Percentiles rank a stretch among this genome's conserved stretches.
Conservation (phyloP, 2,329 filamentous ascomycete species). For the Pseudogymnoascus sp. region DNA sequence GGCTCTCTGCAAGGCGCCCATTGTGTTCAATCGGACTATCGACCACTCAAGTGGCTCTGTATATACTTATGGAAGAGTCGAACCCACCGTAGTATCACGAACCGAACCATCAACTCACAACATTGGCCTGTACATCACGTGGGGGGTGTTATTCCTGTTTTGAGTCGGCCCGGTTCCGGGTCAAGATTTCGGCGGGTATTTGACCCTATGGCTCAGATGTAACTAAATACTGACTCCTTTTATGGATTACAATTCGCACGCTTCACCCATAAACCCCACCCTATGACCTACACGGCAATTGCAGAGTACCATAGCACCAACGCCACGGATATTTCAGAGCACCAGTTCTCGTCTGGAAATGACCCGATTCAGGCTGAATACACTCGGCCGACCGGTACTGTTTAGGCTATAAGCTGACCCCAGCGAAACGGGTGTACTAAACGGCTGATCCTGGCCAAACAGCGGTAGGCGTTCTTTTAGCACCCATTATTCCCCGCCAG, state of each 20-base stretch:
- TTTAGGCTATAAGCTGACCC: background rate
- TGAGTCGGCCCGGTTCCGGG: background rate
- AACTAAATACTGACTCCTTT: background rate
- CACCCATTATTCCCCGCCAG: background rate
- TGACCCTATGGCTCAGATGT: background rate
- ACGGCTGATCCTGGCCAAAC: background rate
- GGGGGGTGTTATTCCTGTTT: background rate
- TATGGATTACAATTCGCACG: slow-evolving; percentile 12
- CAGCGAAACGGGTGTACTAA: background rate
- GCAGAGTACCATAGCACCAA: background rate
- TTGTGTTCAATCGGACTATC: background rate
- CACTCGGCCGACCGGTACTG: background rate
- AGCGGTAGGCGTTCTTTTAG: background rate
- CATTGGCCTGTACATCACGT: background rate
- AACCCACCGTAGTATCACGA: background rate
- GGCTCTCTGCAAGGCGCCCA: background rate
- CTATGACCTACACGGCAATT: background rate
- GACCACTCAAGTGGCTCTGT: background rate
- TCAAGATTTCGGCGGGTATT: background rate
- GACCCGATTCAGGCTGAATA: background rate
- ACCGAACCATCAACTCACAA: background rate
- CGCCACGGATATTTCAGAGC: background rate
- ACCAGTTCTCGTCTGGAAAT: background rate
- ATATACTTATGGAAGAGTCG: background rate
- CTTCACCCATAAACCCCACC: background rate